Base-by-base conservation (phyloP, 495 filamentous ascomycete genomes). In the Penicillium antarcticum region DNA sequence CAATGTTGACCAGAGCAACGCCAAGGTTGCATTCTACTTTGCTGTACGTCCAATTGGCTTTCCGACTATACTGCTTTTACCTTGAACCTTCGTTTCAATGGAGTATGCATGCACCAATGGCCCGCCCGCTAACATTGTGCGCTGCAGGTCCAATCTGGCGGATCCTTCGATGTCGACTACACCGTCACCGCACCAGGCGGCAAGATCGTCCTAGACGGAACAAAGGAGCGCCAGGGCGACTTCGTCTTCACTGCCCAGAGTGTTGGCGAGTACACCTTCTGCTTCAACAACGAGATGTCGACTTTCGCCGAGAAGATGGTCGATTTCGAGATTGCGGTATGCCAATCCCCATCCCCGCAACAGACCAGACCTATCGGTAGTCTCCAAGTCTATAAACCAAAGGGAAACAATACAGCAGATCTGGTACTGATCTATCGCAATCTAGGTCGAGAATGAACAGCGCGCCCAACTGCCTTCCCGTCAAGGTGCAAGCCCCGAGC, bases 221-320 rank as follows among this genome's bases (percentile, higher is more conserved):
- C 82, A 55, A 96, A 95, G 70, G 94, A 99, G 69, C 79, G 94
- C 48, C 94, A 97, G 73, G 94, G 94, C 40, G 95, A 99, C 70
- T 97, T 95, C 58, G 95, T 97, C 31, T 99, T 99, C 68, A 97
- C 95, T 2, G 95, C 94, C 4, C 88, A 88, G 58, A 88, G 95
- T 40, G 55, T 83, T n/a, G 95, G 95, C 41, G 94, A 97, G 61
- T 97, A 97, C 73, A 82, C 82, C 48, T 97, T 97, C 72, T 99
- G 95, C 80, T 97, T 99, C 76, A 86, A 94, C 73, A 99, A 97
- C 62, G 89, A 95, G 61, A 96, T 97, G 88, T 94, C 88, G 59
- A 97, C 92, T 2, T 96, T 94, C 61, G 85, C 92, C 18, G 95
- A 99, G 75, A 99, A 99, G 73, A 85, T 92, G 72, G 92, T 99